Base-by-base conservation (phyloP, 2,329 filamentous ascomycete genomes). In the Coniochaeta sp. region DNA sequence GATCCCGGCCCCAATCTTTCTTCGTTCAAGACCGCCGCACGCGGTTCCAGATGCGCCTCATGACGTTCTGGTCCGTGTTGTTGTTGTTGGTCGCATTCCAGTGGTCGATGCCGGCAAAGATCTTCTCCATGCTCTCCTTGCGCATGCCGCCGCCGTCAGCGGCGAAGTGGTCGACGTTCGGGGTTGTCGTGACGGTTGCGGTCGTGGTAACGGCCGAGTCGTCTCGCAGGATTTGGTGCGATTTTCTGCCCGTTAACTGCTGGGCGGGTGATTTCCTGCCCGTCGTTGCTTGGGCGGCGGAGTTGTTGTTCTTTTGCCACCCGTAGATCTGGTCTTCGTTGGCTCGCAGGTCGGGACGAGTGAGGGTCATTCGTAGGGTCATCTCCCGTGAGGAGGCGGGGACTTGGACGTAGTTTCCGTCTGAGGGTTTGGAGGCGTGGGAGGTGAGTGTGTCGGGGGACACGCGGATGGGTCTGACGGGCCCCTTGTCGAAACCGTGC, bases 331-430 rank as follows among this genome's bases (percentile, higher is more conserved):
- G 77, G 10, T 86, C 82, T 55, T 92, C 87, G 56, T 85, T 77
- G 4, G 85, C 85, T 38, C 91, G 84, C 47, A 97, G 77, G 64
- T 97, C 92, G 0, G 91, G 89, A 46, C 91, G 78, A 3, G 94
- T 97, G 51, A 97, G 78, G 0, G 92, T 97, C 91, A 97, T 95
- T 48, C 91, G 88, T 48, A 97, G 71, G 3, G 94, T 97, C 91
- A 96, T 96, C 67, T 97, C 91, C 30, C 91, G 81, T 51, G 82
- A 86, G 30, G 78, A 76, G 0, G 77, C 71, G 2, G 79, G 70
- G 5, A 74, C 75, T 47, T 81, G 78, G 10, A 72, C 68, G 59
- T 78, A 77, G 52, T 74, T 73, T 32, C 63, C 65, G 13, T 65
- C 65, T 4, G 69, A 63, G n/a, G 61, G 58, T 55, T 69, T 70